phyloP scores from a whole-genome alignment of 129 eudicot genomes.

The Smallanthus sonchifolius region DNA sequence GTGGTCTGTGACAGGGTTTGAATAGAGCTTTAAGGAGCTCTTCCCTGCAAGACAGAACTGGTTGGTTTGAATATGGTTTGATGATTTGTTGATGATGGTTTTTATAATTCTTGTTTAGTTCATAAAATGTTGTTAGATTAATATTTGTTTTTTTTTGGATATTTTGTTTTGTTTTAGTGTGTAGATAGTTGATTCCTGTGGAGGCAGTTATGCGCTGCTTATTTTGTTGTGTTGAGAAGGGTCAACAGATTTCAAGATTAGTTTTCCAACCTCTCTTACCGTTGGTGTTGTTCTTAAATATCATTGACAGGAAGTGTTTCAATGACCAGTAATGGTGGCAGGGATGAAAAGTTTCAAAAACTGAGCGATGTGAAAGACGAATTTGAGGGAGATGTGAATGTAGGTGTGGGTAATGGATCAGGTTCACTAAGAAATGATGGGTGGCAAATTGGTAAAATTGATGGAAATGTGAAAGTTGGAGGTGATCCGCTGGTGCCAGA shows the following conservation, averaged over 20 bases:
- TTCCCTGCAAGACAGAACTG: slow-evolving; percentile 13
- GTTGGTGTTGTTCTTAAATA: slow-evolving; percentile 35
- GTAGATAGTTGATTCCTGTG: slow-evolving; percentile 33
- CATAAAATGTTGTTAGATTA: slow-evolving; percentile 14
- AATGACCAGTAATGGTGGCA: slow-evolving; percentile 46
- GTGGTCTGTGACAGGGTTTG: slow-evolving; percentile 30
- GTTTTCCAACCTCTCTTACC: slow-evolving; percentile 23
- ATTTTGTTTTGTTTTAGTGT: slow-evolving; percentile 28
- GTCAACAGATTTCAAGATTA: slow-evolving; percentile 16
- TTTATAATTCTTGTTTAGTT: not conserved
- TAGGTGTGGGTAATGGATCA: slow-evolving; percentile 26
- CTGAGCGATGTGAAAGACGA: slow-evolving; percentile 25
- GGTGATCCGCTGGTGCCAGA: slow-evolving; percentile 22
- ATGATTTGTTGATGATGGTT: not conserved
- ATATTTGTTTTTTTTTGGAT: slow-evolving; percentile 12
- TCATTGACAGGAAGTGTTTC: slow-evolving; percentile 52
- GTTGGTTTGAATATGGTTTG: slow-evolving; percentile 11
- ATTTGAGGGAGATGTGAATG: slow-evolving; percentile 30
- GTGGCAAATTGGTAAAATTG: slow-evolving; percentile 17
- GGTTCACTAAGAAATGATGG: slow-evolving; percentile 23
- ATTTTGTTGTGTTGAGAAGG: slow-evolving; percentile 34
- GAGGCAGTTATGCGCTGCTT: slow-evolving; percentile 43
- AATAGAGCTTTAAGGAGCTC: slow-evolving; percentile 20
- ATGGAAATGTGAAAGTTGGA: slow-evolving; percentile 23
- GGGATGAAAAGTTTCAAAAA: slow-evolving; percentile 22